Base-by-base conservation (phyloP, 352 stramenopile genomes). In the Pythium angustatum region DNA sequence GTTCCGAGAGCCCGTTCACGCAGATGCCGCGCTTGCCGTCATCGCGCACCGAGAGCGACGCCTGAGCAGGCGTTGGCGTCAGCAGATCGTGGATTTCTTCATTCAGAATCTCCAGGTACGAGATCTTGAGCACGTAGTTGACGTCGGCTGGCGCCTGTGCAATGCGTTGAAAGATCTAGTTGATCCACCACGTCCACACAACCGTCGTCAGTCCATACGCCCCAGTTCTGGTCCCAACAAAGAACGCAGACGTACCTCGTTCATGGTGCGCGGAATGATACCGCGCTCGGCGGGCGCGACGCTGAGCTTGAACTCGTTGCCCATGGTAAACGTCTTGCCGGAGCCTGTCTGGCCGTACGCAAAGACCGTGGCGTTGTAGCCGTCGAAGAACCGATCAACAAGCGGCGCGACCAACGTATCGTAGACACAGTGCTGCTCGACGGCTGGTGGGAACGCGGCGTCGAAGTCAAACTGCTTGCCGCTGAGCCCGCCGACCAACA, bases 81-180 rank as follows among this genome's bases (percentile, higher is more conserved):
- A 99, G 78, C 27, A 99, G 78, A 74, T 99, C 97, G 14, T 84
- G 78, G 53, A 99, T 89, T 66, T 98, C 91, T 84, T 99, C 97
- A 54, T 99, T 99, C 63, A 99, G 96, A 43, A 99, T 96, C 89
- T 92, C 83, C n/a, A 94, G 66, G 44, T 89, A 91, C 44, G 85
- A 91, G 44, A 94, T 38, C 56, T 81, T 88, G 48, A 90, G 34
- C 19, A 81, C 62, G 48, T 75, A 77, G 36, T 77, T 79, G 24
- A 74, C 77, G 27, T 54, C 59, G 2, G 31, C 1, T 19, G 58
- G 21, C 0, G 63, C 67, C 5, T 26, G 17, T 7, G 68, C 53
- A n/a, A 85, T 68, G 8, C 72, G 71, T 8, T 64, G 26, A 38
- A 92, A 92, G 45, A 92, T 66, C 80, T 90, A 43, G n/a, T n/a